These are phyloP conservation scores for Saururus chinensis DNA, from an alignment of 164 flowering plant genomes.

Conservation along the genomic window DNA sequence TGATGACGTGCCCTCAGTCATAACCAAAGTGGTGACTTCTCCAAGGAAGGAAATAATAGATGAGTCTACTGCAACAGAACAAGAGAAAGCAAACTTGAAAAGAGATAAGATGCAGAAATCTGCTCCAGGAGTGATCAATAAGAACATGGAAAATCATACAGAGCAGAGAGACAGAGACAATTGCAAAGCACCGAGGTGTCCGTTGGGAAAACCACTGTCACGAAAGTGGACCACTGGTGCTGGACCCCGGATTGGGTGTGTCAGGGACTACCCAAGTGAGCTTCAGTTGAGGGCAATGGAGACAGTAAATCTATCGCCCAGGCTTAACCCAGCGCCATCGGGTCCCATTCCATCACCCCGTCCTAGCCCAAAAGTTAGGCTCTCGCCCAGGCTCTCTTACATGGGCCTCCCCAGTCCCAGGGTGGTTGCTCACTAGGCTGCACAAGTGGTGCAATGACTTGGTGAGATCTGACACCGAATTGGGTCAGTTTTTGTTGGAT, in stretches of 20 bases:
- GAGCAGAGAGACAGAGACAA: slow-evolving; percentile 1
- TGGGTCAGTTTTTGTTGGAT: background rate
- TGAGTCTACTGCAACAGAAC: background rate
- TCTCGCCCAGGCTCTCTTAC: slow-evolving; percentile 69
- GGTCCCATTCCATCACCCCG: slow-evolving; percentile 74
- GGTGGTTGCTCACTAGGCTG: slow-evolving; percentile 4
- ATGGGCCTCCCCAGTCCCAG: slow-evolving; percentile 84
- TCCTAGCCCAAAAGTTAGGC: slow-evolving; percentile 54
- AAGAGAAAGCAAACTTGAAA: background rate
- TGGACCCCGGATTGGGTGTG: slow-evolving; percentile 82
- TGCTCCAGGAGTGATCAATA: background rate
- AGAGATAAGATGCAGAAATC: background rate
- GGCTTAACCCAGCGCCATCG: slow-evolving; percentile 15
- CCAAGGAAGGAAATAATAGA: background rate
- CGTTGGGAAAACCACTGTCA: slow-evolving; percentile 34
- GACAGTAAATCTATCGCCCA: slow-evolving; percentile 65
- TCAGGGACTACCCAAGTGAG: slow-evolving; percentile 71
- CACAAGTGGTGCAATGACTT: background rate
- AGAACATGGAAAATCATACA: too few relatives aligned
- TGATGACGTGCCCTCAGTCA: slow-evolving; percentile 28
- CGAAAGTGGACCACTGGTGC: slow-evolving; percentile 76
- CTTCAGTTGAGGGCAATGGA: slow-evolving; percentile 69
- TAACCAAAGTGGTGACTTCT: background rate
- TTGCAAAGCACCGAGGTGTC: slow-evolving; percentile 14
- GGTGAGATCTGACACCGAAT: background rate